phyloP scores from a whole-genome alignment of 768 basidiomycete genomes.

The Tylopilus sp. region DNA sequence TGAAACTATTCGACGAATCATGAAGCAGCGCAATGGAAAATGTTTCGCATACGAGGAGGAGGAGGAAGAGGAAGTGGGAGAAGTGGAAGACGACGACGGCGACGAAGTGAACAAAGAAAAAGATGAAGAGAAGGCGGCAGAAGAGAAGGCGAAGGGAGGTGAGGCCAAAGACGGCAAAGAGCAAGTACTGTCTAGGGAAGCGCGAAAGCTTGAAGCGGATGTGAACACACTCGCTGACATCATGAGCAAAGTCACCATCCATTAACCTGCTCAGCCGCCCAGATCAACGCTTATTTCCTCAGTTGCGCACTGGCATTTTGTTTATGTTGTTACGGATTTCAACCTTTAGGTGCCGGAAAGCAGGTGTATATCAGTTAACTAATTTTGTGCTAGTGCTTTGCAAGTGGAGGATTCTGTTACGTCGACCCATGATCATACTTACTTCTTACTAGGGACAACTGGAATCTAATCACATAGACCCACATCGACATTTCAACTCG shows the following conservation, averaged over 20 bases:
- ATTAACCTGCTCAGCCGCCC: conserved; percentile 19
- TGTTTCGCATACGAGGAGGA: conserved; percentile 75
- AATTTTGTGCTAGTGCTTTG: too few species aligned
- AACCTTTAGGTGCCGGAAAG: not conserved
- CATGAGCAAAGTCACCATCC: conserved; percentile 60
- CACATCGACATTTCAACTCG: not conserved
- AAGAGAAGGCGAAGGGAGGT: conserved; percentile 22
- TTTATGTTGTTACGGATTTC: conserved; percentile 1
- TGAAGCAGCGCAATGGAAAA: conserved; percentile 67
- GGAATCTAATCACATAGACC: not conserved
- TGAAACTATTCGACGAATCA: conserved; percentile 46
- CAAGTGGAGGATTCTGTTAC: not conserved
- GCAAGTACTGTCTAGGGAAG: conserved; percentile 23
- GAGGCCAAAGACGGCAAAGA: conserved; percentile 22
- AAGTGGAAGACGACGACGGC: conserved; percentile 38
- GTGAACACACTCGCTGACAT: conserved; percentile 63
- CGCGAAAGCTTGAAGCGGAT: conserved; percentile 29
- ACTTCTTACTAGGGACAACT: conserved; percentile 3
- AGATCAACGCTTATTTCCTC: not conserved
- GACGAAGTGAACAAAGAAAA: conserved; percentile 8
- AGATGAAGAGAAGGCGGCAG: conserved; percentile 1
- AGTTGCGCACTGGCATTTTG: not conserved
- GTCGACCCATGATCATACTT: not conserved
- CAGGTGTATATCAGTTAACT: conserved; percentile 27
- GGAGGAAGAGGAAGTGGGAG: conserved; percentile 61